Conservation (phyloP, 768 basidiomycete species). For the Xanthoconium stramineum region DNA sequence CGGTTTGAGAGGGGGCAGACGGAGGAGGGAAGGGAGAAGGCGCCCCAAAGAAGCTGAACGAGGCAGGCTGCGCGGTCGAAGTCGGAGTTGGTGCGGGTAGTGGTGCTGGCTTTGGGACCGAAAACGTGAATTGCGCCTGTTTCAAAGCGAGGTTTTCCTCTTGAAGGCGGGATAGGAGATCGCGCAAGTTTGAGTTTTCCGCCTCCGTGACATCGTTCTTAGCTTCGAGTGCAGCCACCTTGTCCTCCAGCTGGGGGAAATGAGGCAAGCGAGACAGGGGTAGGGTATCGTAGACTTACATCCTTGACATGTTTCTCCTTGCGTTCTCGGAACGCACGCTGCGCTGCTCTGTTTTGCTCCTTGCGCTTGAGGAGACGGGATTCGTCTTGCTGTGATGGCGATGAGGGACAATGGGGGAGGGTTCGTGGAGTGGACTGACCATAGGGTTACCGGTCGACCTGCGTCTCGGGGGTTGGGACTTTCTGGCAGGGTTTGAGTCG, state of each 20-base stretch:
- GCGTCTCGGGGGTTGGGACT: constrained; percentile 30
- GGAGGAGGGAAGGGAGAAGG: constrained; percentile 19
- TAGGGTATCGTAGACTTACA: constrained; percentile 46
- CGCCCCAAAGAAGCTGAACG: constrained; percentile 29
- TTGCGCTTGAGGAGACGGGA: constrained; percentile 81
- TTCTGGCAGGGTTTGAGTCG: constrained; percentile 25
- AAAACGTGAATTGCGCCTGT: constrained; percentile 80
- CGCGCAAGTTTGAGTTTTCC: constrained; percentile 89
- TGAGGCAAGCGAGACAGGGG: constrained; percentile 12
- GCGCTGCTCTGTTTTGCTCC: constrained; percentile 95
- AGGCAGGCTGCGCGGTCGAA: constrained; percentile 17
- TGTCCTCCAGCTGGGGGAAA: constrained; percentile 73
- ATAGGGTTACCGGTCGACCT: constrained; percentile 39
- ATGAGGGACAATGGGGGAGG: background rate
- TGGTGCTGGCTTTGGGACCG: constrained; percentile 52
- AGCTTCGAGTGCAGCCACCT: constrained; percentile 81
- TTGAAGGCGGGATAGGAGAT: constrained; percentile 79
- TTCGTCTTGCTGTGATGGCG: constrained; percentile 52
- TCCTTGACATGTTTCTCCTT: constrained; percentile 98
- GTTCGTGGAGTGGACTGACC: constrained; percentile 22
- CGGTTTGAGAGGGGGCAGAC: constrained; percentile 32
- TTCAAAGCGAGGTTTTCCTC: constrained; percentile 84
- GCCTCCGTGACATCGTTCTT: constrained; percentile 68
- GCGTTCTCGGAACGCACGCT: constrained; percentile 94
- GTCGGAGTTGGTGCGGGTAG: constrained; percentile 22